A percentile compares a stretch with the other conserved stretches of the same genome.
Conservation (phyloP, 2,329 filamentous ascomycete genomes). For the Paraphoma chrysanthemicola region DNA sequence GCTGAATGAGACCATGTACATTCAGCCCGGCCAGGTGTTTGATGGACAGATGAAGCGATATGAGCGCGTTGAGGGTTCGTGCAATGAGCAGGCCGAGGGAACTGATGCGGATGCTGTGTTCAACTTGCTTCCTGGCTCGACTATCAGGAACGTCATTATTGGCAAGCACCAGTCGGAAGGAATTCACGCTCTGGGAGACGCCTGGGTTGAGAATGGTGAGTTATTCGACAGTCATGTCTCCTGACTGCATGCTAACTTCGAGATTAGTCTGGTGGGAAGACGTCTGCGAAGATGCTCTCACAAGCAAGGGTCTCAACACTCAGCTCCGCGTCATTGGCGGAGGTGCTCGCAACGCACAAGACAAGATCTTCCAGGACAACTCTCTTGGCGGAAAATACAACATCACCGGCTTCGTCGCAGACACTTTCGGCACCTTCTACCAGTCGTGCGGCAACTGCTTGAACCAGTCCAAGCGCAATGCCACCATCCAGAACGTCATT, state of each 20-base stretch:
- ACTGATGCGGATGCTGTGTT: conserved; percentile 35
- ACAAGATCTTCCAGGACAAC: conserved; percentile 31
- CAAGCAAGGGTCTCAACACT: conserved; percentile 32
- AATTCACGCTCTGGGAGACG: conserved; percentile 32
- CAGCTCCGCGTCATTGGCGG: conserved; percentile 36
- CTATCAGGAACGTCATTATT: conserved; percentile 31
- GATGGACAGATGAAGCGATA: conserved; percentile 37
- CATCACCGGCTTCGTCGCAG: conserved; percentile 33
- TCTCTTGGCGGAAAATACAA: conserved; percentile 29
- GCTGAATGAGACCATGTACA: conserved; percentile 33
- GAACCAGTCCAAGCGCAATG: conserved; percentile 35
- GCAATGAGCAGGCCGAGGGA: conserved; percentile 33
- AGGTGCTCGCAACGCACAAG: conserved; percentile 31
- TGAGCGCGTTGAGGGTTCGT: conserved; percentile 30
- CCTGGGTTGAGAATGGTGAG: conserved; percentile 36
- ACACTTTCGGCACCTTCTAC: conserved; percentile 35
- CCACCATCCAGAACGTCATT: conserved; percentile 34
- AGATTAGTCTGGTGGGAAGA: conserved; percentile 34
- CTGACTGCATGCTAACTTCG: not conserved
- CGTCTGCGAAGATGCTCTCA: conserved; percentile 33
- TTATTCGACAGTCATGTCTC: conserved; percentile 2
- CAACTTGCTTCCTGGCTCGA: conserved; percentile 28
- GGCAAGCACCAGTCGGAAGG: conserved; percentile 35
- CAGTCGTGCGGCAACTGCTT: conserved; percentile 34
- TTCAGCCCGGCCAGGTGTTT: conserved; percentile 29